Percentiles rank a stretch among this genome's conserved stretches.
phyloP scores from a whole-genome alignment of 495 filamentous ascomycete genomes.

The Penicillium simplicissimum region DNA sequence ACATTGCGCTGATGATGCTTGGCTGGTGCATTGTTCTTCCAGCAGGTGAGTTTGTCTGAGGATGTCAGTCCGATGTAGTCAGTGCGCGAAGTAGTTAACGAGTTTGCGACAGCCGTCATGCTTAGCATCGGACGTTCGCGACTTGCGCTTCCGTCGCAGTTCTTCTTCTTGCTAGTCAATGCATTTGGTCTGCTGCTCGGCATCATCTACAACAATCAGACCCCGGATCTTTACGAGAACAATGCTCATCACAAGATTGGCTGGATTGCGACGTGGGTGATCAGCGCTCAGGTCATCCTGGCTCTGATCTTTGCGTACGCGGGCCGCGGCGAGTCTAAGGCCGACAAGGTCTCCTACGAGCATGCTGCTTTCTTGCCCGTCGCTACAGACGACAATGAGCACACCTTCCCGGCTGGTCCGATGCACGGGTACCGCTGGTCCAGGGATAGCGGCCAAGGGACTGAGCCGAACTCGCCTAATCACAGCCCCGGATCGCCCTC shows the following conservation, averaged over 20 bases:
- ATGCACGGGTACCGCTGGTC: conserved; percentile 65
- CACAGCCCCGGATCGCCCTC: conserved; percentile 62
- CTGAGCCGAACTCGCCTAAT: conserved; percentile 69
- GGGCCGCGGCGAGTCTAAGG: conserved; percentile 36
- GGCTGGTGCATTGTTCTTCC: conserved; percentile 86
- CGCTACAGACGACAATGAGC: conserved; percentile 64
- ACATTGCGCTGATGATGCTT: conserved; percentile 77
- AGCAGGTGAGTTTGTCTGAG: conserved; percentile 57
- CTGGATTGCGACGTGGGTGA: conserved; percentile 77
- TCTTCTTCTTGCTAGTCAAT: conserved; percentile 73
- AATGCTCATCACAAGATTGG: conserved; percentile 89
- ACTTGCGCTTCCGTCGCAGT: conserved; percentile 69
- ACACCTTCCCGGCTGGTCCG: conserved; percentile 44
- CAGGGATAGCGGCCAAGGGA: conserved; percentile 86
- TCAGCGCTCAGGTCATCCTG: conserved; percentile 67
- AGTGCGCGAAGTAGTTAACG: not conserved
- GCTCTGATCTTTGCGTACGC: conserved; percentile 60
- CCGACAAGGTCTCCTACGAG: conserved; percentile 35
- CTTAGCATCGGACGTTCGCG: conserved; percentile 80
- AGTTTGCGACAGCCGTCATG: conserved; percentile 64
- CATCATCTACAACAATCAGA: conserved; percentile 76
- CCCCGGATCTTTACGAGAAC: conserved; percentile 84
- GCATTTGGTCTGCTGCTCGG: conserved; percentile 69
- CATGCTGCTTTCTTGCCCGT: conserved; percentile 64
- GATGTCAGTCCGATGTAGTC: not conserved